Base-by-base conservation (phyloP, 257 asterid genomes). In the Eustoma russellianum region DNA sequence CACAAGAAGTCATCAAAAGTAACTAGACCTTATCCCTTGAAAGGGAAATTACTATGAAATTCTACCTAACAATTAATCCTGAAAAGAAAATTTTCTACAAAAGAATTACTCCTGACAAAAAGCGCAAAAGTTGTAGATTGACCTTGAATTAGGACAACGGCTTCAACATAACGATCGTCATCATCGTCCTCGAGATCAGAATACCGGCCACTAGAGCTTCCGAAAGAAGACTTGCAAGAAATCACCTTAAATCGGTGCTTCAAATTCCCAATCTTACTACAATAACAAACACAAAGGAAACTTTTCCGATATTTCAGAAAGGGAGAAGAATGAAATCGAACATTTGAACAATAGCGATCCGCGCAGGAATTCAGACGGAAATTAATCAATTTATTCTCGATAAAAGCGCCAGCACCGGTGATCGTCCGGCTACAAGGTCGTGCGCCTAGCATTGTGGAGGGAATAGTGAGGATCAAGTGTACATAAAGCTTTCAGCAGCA, bases 71-170 rank as follows among this genome's bases (percentile, higher is more conserved):
- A 24, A 24, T 24, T 24, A 24, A 24, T 24, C 2, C 30, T 0
- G 2, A 18, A 19, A 19, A 49, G 14, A 7, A 49, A 50, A 50
- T 9, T 19, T 9, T 5, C 0, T 11, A 38, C 30, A 5, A 19
- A 13, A 3, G 3, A 18, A 40, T 17, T 13, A 30, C n/a, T n/a
- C n/a, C n/a, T n/a, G n/a, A 17, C 17, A 61, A 33, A 46, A 50
- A 28, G 7, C 0, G 41, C 33, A 2, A 18, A 49, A 59, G 2
- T 16, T 13, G 15, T n/a, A 17, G 18, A 14, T 46, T 41, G 5
- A 74, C 80, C 80, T 70, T 77, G 38, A 35, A 74, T 24, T 48
- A 74, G 69, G 13, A 74, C 33, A 41, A 52, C n/a, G 16, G 80
- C 80, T 58, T 70, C 80, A 17, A 70, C 54, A 52, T 62, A 70